Base-by-base conservation (phyloP, 164 flowering plant genomes). In the Umbilicus rupestris region DNA sequence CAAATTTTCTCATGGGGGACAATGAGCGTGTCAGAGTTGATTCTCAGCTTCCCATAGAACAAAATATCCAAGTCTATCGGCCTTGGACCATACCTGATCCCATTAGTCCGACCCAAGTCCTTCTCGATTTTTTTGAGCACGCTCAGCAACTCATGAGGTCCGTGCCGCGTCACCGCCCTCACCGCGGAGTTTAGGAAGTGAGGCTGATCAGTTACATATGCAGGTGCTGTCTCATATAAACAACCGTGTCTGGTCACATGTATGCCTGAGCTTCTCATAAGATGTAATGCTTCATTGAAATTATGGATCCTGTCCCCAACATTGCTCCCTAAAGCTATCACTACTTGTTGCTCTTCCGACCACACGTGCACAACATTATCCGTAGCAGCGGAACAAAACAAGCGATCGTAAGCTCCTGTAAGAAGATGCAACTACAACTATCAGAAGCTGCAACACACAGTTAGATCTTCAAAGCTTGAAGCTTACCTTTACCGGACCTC, bases 281-380 rank as follows among this genome's bases (percentile, higher is more conserved):
- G 49, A 22, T 47, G 68, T 68, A 92, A 77, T 24, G 97, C 99
- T 69, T 90, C 81, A 65, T 83, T 76, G 69, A 95, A 89, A 69
- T 94, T 87, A 17, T 72, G 49, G 64, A 89, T 45, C 57, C 94
- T 79, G 73, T 91, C 72, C 11, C 99, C 99, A 42, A 94, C 85
- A 81, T 95, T 95, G 81, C 97, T 89, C 63, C 99, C 99, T 52
- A 95, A 67, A 59, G 97, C 99, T 81, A 92, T 88, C 68, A 88
- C 88, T 3, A 95, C 89, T 74, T 92, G 96, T 47, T 91, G 83
- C 71, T 92, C 92, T 68, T 64, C 76, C 22, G 89, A 78, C 73
- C 81, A 76, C 70, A 83, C 88, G 80, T 89, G 84, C 59, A 84
- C 75, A 1, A 80, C 39, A 33, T 66, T 6, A 70, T 73, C 74